phyloP scores from a whole-genome alignment of 495 filamentous ascomycete species.

The Oidiodendron maius region DNA sequence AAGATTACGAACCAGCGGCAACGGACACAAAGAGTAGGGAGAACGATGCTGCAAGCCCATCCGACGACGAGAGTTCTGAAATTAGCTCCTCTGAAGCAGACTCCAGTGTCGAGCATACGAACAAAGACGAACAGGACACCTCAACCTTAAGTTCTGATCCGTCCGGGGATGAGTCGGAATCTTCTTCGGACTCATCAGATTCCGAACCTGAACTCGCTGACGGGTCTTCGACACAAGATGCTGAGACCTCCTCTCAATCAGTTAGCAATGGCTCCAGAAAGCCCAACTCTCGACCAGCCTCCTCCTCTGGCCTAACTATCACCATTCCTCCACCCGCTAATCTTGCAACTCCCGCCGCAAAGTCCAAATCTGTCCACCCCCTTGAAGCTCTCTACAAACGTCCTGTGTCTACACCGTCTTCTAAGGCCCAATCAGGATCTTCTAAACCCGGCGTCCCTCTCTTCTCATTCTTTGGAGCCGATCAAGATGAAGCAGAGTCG shows the following conservation, averaged over 20 bases:
- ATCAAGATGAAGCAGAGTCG: conserved; percentile 35
- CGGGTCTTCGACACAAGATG: neutral
- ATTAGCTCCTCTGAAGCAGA: conserved; percentile 3
- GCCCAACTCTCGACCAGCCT: conserved; percentile 24
- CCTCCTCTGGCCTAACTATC: conserved; percentile 39
- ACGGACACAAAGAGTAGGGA: neutral
- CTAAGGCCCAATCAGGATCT: conserved; percentile 25
- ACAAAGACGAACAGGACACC: conserved; percentile 2
- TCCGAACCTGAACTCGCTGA: conserved; percentile 7
- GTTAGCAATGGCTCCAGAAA: neutral
- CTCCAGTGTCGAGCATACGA: conserved; percentile 8
- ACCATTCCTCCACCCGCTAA: conserved; percentile 35
- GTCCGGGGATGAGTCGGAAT: conserved; percentile 15
- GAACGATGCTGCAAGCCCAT: neutral
- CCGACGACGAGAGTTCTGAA: neutral
- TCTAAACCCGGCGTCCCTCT: conserved; percentile 22
- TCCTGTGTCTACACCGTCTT: conserved; percentile 43
- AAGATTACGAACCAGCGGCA: neutral
- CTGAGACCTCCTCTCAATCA: neutral
- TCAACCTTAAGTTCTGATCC: neutral
- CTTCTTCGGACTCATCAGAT: conserved; percentile 13
- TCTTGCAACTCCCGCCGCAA: conserved; percentile 7
- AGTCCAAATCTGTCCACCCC: conserved; percentile 14
- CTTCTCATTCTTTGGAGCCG: conserved; percentile 47
- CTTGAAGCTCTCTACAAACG: conserved; percentile 41